phyloP scores from a whole-genome alignment of 2,329 filamentous ascomycete species.

The Cytospora chrysosperma region DNA sequence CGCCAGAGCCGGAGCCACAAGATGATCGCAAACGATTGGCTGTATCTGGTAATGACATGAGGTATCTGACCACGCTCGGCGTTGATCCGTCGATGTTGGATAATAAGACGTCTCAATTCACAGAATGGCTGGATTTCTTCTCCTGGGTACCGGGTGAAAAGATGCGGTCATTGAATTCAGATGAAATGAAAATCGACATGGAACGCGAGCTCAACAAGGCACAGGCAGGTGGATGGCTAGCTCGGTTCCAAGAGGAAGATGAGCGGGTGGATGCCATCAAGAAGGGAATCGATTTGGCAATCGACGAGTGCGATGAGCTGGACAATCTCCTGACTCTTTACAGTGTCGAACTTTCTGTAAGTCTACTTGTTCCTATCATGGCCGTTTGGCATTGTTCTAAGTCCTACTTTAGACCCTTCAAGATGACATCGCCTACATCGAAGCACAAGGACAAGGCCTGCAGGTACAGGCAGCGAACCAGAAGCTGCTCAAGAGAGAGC shows the following conservation, averaged over 20 bases:
- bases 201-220: slow-evolving; percentile 86
- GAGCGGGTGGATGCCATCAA: slow-evolving; percentile 86
- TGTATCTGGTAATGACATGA: slow-evolving; percentile 71
- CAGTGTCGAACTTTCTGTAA: slow-evolving; percentile 86
- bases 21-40: slow-evolving; percentile 60
- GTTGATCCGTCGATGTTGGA: slow-evolving; percentile 77
- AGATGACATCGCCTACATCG: slow-evolving; percentile 95
- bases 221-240: slow-evolving; percentile 90
- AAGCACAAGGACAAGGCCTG: slow-evolving; percentile 93
- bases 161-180: slow-evolving; percentile 71
- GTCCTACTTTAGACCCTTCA: slow-evolving; percentile 69
- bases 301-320: slow-evolving; percentile 92
- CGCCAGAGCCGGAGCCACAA: slow-evolving; percentile 33
- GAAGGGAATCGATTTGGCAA: slow-evolving; percentile 80
- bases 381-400: slow-evolving; percentile 26
- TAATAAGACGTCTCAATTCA: slow-evolving; percentile 75
- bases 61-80: slow-evolving; percentile 74
- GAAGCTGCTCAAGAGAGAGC: slow-evolving; percentile 85
- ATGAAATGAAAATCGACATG: slow-evolving; percentile 78
- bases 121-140: slow-evolving; percentile 79
- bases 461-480: slow-evolving; percentile 98
- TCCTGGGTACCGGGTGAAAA: slow-evolving; percentile 80
- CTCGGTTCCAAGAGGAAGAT: slow-evolving; percentile 81
- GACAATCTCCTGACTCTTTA: slow-evolving; percentile 94
- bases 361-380: slow-evolving; percentile 33